These are phyloP conservation scores for Colletotrichum filicis DNA, from an alignment of 2,329 filamentous ascomycete species.

Conservation along the genomic window DNA sequence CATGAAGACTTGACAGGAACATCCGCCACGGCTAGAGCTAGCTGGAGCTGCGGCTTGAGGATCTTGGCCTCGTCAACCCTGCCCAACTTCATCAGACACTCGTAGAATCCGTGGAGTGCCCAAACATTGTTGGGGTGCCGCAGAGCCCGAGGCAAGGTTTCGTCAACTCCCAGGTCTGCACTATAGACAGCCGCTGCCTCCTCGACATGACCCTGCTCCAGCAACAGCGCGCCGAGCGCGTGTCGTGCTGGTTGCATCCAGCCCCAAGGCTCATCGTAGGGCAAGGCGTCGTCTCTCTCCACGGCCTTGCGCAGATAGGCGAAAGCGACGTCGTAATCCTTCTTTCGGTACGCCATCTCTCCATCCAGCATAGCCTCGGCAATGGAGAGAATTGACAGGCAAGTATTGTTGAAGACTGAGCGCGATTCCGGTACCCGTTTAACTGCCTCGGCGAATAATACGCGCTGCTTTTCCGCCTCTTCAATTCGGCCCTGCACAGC, in stretches of 20 bases:
- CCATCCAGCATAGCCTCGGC: slow-evolving; percentile 77
- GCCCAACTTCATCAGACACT: slow-evolving; percentile 71
- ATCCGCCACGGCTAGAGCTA: slow-evolving; percentile 67
- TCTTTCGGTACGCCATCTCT: slow-evolving; percentile 76
- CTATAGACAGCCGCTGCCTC: slow-evolving; percentile 68
- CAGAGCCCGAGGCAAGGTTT: slow-evolving; percentile 70
- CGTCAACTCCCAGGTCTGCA: slow-evolving; percentile 69
- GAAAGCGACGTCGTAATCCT: slow-evolving; percentile 69
- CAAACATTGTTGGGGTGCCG: slow-evolving; percentile 81
- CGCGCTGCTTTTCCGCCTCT: slow-evolving; percentile 64
- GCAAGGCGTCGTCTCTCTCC: slow-evolving; percentile 68
- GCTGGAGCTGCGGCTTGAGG: slow-evolving; percentile 56
- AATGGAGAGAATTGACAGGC: slow-evolving; percentile 70
- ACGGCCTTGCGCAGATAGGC: slow-evolving; percentile 67
- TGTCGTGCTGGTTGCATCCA: slow-evolving; percentile 83
- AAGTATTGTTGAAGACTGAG: slow-evolving; percentile 76
- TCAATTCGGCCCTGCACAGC: slow-evolving; percentile 67
- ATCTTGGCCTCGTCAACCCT: slow-evolving; percentile 51
- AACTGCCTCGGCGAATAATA: slow-evolving; percentile 62
- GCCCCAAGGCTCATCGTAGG: slow-evolving; percentile 81
- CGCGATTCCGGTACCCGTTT: slow-evolving; percentile 66
- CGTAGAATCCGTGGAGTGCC: slow-evolving; percentile 78
- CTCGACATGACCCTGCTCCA: slow-evolving; percentile 71
- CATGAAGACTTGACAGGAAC: slow-evolving; percentile 68
- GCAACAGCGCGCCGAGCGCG: slow-evolving; percentile 74